These are phyloP conservation scores for Pichia insulana DNA, from an alignment of 805 yeast species.

Conservation along the genomic window DNA sequence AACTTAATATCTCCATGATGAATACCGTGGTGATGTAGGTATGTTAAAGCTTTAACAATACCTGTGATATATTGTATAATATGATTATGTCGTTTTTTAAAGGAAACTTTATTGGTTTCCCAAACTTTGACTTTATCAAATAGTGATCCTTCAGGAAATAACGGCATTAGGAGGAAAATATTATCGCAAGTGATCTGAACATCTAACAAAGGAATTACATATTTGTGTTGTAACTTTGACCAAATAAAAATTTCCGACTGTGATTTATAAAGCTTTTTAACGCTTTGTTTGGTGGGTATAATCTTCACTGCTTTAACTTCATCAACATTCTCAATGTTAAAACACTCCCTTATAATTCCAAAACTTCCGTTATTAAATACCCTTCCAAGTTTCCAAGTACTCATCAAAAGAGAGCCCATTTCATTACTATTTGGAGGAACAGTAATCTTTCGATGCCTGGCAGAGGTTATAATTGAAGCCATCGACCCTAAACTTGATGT, in stretches of 20 bases:
- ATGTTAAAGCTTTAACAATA: slow-evolving; percentile 48
- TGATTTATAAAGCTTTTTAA: slow-evolving; percentile 46
- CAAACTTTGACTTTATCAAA: slow-evolving; percentile 65
- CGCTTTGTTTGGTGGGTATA: slow-evolving; percentile 29
- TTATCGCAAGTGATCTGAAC: slow-evolving; percentile 49
- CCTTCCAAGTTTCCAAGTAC: slow-evolving; percentile 48
- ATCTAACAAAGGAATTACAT: slow-evolving; percentile 54
- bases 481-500: slow-evolving; percentile 11
- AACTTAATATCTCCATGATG: slow-evolving; percentile 81
- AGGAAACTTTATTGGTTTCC: slow-evolving; percentile 32
- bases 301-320: slow-evolving; percentile 25
- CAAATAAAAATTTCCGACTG: slow-evolving; percentile 69
- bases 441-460: slow-evolving; percentile 6
- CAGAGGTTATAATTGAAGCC: slow-evolving; percentile 15
- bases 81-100: slow-evolving; percentile 10
- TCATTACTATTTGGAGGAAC: slow-evolving; percentile 34
- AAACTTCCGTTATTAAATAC: slow-evolving; percentile 85
- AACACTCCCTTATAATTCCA: slow-evolving; percentile 57
- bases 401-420: slow-evolving; percentile 59
- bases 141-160: slow-evolving; percentile 68
- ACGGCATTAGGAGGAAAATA: slow-evolving; percentile 64
- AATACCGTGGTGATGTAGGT: slow-evolving; percentile 53
- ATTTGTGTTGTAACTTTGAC: slow-evolving; percentile 56
- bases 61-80: slow-evolving; percentile 39
- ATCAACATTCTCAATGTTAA: slow-evolving; percentile 10